Evolutionary conservation across 1,284 basidiomycete genomes (phyloP).

Genomic region (Trichosporon sp.): DNA sequence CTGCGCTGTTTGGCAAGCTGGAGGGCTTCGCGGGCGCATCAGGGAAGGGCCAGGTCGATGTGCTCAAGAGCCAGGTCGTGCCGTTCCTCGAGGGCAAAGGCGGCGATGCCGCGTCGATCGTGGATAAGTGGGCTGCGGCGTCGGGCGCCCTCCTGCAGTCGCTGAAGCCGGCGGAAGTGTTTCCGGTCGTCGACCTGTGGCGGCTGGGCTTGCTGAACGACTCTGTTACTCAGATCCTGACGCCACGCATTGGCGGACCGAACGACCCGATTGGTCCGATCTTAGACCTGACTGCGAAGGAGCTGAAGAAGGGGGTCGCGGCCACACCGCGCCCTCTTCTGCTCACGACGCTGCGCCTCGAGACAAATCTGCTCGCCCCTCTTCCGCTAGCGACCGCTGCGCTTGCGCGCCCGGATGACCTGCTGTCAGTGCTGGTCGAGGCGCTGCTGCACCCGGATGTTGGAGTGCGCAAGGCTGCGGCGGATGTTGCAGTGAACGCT

Average conservation of each 20-base stretch:
- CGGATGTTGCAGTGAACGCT: conserved; percentile 73
- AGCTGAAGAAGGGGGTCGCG: conserved; percentile 17
- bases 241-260: conserved; percentile 44
- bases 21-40: conserved; percentile 53
- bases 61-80: conserved; percentile 55
- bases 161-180: conserved; percentile 61
- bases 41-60: conserved; percentile 50
- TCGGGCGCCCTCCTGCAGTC: conserved; percentile 54
- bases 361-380: conserved; percentile 68
- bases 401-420: conserved; percentile 51
- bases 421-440: conserved; percentile 60
- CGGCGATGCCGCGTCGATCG: conserved; percentile 30
- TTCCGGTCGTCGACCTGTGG: conserved; percentile 80
- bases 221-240: conserved; percentile 56
- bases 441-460: conserved; percentile 65
- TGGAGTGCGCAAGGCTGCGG: conserved; percentile 68
- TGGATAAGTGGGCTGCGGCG: conserved; percentile 53
- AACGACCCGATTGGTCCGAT: conserved; percentile 23
- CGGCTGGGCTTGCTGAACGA: conserved; percentile 68
- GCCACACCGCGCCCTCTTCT: conserved; percentile 52
- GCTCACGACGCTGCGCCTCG: conserved; percentile 65
- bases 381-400: conserved; percentile 54
- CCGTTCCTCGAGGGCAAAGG: conserved; percentile 62
- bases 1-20: conserved; percentile 63
- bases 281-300: conserved; percentile 49